Evolutionary conservation across 495 filamentous ascomycete genomes (phyloP).

Genomic region (Parmelia sp.): DNA sequence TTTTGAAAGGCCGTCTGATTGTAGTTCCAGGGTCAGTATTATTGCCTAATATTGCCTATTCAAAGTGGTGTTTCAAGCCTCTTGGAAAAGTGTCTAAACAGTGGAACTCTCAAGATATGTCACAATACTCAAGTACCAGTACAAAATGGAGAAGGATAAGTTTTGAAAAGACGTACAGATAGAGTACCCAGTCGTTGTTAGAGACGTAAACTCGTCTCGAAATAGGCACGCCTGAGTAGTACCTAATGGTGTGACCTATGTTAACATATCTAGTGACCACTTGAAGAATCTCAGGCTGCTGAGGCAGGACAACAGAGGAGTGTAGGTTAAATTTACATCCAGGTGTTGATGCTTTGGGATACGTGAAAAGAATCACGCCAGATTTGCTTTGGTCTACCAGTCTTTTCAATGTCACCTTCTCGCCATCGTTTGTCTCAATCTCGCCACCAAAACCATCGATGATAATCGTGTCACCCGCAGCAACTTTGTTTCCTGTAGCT

Average conservation of each 20-base stretch:
- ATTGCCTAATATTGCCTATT: too few relatives aligned
- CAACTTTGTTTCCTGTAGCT: slow-evolving; percentile 19
- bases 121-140: too few relatives aligned
- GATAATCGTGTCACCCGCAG: slow-evolving; percentile 47
- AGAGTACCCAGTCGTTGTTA: slow-evolving; percentile 73
- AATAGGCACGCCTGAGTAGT: slow-evolving; percentile 91
- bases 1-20: slow-evolving; percentile 62
- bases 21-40: too few relatives aligned
- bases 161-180: too few relatives aligned
- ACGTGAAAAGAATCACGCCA: slow-evolving; percentile 90
- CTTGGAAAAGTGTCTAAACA: too few relatives aligned
- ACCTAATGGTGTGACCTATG: slow-evolving; percentile 44
- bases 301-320: not conserved
- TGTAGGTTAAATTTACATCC: slow-evolving; percentile 62
- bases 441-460: slow-evolving; percentile 75
- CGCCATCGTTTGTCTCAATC: slow-evolving; percentile 76
- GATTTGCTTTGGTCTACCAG: slow-evolving; percentile 76
- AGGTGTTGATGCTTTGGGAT: slow-evolving; percentile 89
- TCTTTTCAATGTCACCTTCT: slow-evolving; percentile 64
- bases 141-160: too few relatives aligned
- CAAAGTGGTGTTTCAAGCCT: too few relatives aligned
- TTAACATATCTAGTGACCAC: not conserved
- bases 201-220: slow-evolving; percentile 67
- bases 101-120: too few relatives aligned
- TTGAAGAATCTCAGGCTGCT: not conserved